Evolutionary conservation across 306 rosid species (phyloP).

Genomic region (Glycine latifolia): DNA sequence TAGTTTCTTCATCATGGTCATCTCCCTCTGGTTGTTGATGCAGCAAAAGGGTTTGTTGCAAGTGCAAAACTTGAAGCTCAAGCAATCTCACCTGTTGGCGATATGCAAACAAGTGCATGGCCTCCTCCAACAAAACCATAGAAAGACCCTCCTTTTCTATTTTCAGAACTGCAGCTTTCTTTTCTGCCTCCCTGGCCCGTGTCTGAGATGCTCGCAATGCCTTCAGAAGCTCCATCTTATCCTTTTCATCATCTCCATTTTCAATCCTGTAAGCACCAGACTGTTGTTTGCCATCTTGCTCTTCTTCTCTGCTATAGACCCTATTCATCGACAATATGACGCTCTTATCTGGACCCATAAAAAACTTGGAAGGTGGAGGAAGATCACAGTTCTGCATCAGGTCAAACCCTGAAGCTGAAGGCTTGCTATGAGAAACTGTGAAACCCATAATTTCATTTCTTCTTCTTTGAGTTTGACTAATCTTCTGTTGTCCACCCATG

Average conservation of each 20-base stretch:
- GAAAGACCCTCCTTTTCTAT: conserved; percentile 66
- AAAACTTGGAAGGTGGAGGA: conserved; percentile 87
- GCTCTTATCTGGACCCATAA: conserved; percentile 57
- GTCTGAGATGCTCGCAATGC: conserved; percentile 83
- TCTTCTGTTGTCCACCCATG: conserved; percentile 49
- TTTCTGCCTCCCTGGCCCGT: conserved; percentile 82
- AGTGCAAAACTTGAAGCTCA: conserved; percentile 68
- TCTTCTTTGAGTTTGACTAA: conserved; percentile 42
- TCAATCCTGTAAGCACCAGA: neutral
- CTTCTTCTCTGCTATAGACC: conserved; percentile 42
- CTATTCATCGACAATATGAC: conserved; percentile 59
- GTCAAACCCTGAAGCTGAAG: conserved; percentile 53
- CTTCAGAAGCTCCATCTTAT: conserved; percentile 71
- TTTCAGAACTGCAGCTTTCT: conserved; percentile 57
- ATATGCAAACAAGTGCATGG: conserved; percentile 62
- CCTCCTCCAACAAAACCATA: conserved; percentile 64
- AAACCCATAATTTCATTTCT: conserved; percentile 54
- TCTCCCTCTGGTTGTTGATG: neutral
- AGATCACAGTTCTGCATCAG: conserved; percentile 94
- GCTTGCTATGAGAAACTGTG: conserved; percentile 45
- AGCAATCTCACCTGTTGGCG: conserved; percentile 78
- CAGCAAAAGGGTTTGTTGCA: conserved; percentile 50
- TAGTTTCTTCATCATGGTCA: conserved; percentile 35
- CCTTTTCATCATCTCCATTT: conserved; percentile 40
- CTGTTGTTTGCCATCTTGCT: conserved; percentile 24